Base-by-base conservation (phyloP, 495 filamentous ascomycete species). In the Podospora bellae-mahoneyi region DNA sequence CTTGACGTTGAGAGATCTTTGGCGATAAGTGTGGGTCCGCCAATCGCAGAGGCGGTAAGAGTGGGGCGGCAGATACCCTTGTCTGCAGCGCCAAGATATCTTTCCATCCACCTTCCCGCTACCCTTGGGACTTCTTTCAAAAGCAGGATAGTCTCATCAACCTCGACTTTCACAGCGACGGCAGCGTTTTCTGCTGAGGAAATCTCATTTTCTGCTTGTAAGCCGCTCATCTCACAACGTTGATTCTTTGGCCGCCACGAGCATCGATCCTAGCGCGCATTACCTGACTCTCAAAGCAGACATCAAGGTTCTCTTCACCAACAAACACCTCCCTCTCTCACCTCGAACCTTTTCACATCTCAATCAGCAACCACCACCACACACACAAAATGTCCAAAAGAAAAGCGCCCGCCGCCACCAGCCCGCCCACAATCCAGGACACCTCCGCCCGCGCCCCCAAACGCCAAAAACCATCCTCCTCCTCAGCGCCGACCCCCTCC, bases 361-460 rank as follows among this genome's bases (percentile, higher is more conserved):
- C 9, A 48, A 48, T 6, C 3, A 48, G 15, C 39, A 16, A 48
- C 15, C 10, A 16, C 7, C 39, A 48, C 39, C 54, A 39, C 23
- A 55, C 20, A 54, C 7, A 1, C 56, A 66, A 60, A n/a, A 74
- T 74, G 72, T 23, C 66, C 19, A 76, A 76, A 70, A 68, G 74
- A 9, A 59, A 44, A 30, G 64, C 72, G 16, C 64, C 67, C 9
- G 64, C 58, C 39, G 23, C 39, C 2, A 10, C 10, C 39, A 48
- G 13, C 7, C 39, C 39, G 7, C 39, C 39, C 39, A 48, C 34
- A 30, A 39, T 18, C 28, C 55, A 26, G 20, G 53, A n/a, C 19
- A 16, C 44, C 23, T 18, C 18, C 16, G 64, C 65, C 39, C 67
- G 64, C 16, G 32, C 56, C 1, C 23, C 70, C 19, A 74, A 74